phyloP scores from a whole-genome alignment of 2,329 filamentous ascomycete species.

The Anisogramma anomala region DNA sequence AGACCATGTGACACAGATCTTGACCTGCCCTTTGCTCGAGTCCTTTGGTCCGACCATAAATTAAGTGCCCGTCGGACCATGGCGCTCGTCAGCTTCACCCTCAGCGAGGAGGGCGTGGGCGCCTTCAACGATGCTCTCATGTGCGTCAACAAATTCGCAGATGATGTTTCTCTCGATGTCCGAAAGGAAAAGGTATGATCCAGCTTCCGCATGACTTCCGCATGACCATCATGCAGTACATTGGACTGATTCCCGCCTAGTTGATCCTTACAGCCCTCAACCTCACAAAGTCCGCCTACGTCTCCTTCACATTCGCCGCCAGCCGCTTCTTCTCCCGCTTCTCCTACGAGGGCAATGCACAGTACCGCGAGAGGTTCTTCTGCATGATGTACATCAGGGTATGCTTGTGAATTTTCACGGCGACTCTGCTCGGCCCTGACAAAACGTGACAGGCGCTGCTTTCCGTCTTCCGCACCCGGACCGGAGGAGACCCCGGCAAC shows the following conservation, averaged over 20 bases:
- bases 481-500: conserved; percentile 43
- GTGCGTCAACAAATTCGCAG: conserved; percentile 69
- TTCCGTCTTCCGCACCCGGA: conserved; percentile 61
- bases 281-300: conserved; percentile 69
- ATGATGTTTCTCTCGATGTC: conserved; percentile 65
- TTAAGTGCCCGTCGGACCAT: conserved; percentile 19
- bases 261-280: conserved; percentile 66
- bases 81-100: conserved; percentile 58
- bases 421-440: conserved; percentile 1
- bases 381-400: conserved; percentile 66
- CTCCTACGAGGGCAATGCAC: conserved; percentile 45
- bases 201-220: conserved; percentile 10
- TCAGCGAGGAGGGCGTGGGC: conserved; percentile 60
- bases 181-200: conserved; percentile 53
- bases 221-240: background rate
- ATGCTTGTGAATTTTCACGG: conserved; percentile 2
- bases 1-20: background rate
- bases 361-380: conserved; percentile 51
- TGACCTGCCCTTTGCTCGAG: background rate
- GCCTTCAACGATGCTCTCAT: conserved; percentile 61
- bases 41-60: background rate
- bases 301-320: conserved; percentile 56
- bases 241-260: conserved; percentile 27
- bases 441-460: conserved; percentile 45
- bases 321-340: conserved; percentile 64